Base-by-base conservation (phyloP, 2,329 filamentous ascomycete genomes). In the Aspergillus quadricinctus region DNA sequence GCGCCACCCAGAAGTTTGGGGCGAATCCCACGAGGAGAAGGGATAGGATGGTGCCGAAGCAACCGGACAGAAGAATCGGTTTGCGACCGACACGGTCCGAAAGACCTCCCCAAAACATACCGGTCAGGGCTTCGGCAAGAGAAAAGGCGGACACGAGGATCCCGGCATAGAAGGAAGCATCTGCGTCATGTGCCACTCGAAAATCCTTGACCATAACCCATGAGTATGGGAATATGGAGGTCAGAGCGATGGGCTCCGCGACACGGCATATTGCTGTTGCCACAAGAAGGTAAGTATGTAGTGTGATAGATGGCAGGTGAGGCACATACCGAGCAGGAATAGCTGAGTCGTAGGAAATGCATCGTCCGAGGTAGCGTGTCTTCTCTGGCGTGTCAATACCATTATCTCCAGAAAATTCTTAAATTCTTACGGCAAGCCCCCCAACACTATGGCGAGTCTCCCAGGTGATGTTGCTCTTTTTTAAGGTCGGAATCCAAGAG, bases 151-250 rank as follows among this genome's bases (percentile, higher is more conserved):
- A 93, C 65, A 96, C 92, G 72, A 96, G 85, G 62, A 94, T 79
- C 51, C 92, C 92, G 29, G 92, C 89, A 75, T 95, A 96, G 76
- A 90, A 93, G 40, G 87, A 95, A 58, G 90, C 89, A 84, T 92
- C 84, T 75, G 83, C 78, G 63, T 86, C 83, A 65, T 84, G 81
- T 60, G 88, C 89, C 64, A 92, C 81, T 43, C 89, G 69, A 73
- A 91, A 91, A 64, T 85, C 81, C 74, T 89, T 89, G 63, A 93
- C 87, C 64, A 93, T 85, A 58, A 88, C 83, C 88, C 89, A 95
- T 58, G 90, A 90, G 74, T 96, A 97, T 21, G 92, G 92, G 67
- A 93, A 95, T 74, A 96, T 94, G 69, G 90, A 94, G 1, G 92
- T 96, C 61, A 97, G 83, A 51, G 92, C 92, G 66, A 97, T 93